phyloP scores from a whole-genome alignment of 805 yeast species.

The Saturnispora bothae region DNA sequence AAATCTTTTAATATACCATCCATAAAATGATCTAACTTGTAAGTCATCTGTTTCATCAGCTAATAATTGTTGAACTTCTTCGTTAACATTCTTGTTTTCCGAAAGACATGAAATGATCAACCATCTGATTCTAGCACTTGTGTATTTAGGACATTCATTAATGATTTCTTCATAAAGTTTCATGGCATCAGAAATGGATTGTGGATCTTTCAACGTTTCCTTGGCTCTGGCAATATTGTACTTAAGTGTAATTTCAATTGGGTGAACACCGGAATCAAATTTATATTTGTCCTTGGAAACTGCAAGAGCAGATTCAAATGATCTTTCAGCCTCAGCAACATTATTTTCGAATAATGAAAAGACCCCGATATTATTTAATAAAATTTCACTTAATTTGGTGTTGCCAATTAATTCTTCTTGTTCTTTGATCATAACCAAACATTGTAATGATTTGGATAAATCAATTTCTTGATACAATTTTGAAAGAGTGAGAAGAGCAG shows the following conservation, averaged over 20 bases:
- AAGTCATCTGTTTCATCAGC: slow-evolving; percentile 46
- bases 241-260: slow-evolving; percentile 33
- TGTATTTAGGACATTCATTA: slow-evolving; percentile 52
- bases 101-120: slow-evolving; percentile 50
- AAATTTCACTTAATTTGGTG: slow-evolving; percentile 43
- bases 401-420: slow-evolving; percentile 31
- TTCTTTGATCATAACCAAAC: slow-evolving; percentile 38
- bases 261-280: no score
- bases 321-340: slow-evolving; percentile 36
- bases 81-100: slow-evolving; percentile 37
- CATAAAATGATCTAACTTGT: slow-evolving; percentile 83
- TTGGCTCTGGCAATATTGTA: slow-evolving; percentile 71
- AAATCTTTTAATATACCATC: slow-evolving; percentile 70
- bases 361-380: slow-evolving; percentile 79
- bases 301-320: slow-evolving; percentile 32
- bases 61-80: slow-evolving; percentile 47
- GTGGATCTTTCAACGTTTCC: slow-evolving; percentile 24
- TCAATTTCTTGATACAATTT: slow-evolving; percentile 59
- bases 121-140: slow-evolving; percentile 65
- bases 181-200: slow-evolving; percentile 23
- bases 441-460: slow-evolving; percentile 54
- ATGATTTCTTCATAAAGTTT: slow-evolving; percentile 46
- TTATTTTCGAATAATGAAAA: slow-evolving; percentile 50
- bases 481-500: slow-evolving; percentile 61
- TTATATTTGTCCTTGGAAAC: slow-evolving; percentile 28